Evolutionary conservation across 306 rosid species (phyloP).

Genomic region (Nissolia schottii): DNA sequence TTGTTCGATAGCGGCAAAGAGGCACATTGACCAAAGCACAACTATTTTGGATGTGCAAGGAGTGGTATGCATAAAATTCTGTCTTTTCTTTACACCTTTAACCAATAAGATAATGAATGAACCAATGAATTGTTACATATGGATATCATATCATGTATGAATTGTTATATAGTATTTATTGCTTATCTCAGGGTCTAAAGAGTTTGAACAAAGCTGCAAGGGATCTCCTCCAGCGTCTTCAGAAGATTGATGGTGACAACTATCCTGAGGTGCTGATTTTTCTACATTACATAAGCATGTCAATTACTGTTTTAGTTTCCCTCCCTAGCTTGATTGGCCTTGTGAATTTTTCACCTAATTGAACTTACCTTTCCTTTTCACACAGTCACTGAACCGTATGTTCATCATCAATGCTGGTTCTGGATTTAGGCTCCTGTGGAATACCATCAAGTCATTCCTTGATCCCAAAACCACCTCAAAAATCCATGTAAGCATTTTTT

Average conservation of each 20-base stretch:
- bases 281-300: neutral
- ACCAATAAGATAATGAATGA: neutral
- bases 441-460: constrained; percentile 82
- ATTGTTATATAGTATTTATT: neutral
- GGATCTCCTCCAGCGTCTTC: constrained; percentile 78
- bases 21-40: constrained; percentile 92
- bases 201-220: constrained; percentile 84
- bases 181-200: constrained; percentile 61
- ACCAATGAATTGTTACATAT: neutral
- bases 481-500: constrained; percentile 63
- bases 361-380: constrained; percentile 9
- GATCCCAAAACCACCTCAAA: constrained; percentile 94
- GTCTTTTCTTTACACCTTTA: neutral
- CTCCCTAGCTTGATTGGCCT: neutral
- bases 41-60: constrained; percentile 99
- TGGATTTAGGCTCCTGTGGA: constrained; percentile 97
- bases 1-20: constrained; percentile 83
- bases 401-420: constrained; percentile 99
- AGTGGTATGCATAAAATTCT: constrained; percentile 53
- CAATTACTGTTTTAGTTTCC: neutral
- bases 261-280: constrained; percentile 76
- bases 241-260: constrained; percentile 94
- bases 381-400: constrained; percentile 82
- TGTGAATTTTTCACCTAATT: constrained; percentile 9
- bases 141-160: neutral